Evolutionary conservation across 768 basidiomycete genomes (phyloP).

Genomic region (Cystobasidiopsis lactophilus): DNA sequence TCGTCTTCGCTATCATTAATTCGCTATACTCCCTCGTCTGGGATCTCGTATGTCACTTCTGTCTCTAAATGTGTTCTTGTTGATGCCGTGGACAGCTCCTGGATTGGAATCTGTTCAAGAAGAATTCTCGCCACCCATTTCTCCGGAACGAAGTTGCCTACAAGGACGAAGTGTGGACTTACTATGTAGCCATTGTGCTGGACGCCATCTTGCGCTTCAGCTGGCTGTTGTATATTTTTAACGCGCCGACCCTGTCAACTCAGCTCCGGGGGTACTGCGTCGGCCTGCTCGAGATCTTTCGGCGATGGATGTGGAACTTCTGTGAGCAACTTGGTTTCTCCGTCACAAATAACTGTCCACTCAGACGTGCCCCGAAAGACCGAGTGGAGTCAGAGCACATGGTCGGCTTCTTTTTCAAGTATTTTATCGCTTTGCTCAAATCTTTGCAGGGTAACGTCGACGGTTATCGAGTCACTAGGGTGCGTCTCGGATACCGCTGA

Average conservation of each 20-base stretch:
- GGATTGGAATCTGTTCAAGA: conserved; percentile 70
- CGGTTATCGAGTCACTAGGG: conserved; percentile 8
- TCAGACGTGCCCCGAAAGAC: neutral
- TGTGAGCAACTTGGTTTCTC: conserved; percentile 31
- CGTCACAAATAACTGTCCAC: neutral
- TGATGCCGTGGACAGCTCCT: conserved; percentile 31
- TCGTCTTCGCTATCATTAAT: conserved; percentile 39
- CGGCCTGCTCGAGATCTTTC: conserved; percentile 49
- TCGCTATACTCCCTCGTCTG: conserved; percentile 53
- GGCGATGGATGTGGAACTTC: conserved; percentile 82
- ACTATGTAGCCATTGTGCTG: conserved; percentile 57
- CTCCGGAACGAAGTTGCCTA: conserved; percentile 60
- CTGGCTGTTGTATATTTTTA: conserved; percentile 51
- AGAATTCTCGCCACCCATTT: conserved; percentile 33
- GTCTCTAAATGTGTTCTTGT: neutral
- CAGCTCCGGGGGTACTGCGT: conserved; percentile 43
- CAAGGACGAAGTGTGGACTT: conserved; percentile 36
- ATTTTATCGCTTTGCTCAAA: neutral
- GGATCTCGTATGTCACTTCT: conserved; percentile 31
- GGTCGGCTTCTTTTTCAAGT: conserved; percentile 18
- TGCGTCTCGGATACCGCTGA: too few species aligned
- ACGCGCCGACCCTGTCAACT: conserved; percentile 27
- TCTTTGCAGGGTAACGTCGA: conserved; percentile 1
- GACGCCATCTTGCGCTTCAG: conserved; percentile 57
- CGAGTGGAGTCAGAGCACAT: conserved; percentile 20